Conservation (phyloP, 2,329 filamentous ascomycete genomes). For the Orbilia brochopaga region DNA sequence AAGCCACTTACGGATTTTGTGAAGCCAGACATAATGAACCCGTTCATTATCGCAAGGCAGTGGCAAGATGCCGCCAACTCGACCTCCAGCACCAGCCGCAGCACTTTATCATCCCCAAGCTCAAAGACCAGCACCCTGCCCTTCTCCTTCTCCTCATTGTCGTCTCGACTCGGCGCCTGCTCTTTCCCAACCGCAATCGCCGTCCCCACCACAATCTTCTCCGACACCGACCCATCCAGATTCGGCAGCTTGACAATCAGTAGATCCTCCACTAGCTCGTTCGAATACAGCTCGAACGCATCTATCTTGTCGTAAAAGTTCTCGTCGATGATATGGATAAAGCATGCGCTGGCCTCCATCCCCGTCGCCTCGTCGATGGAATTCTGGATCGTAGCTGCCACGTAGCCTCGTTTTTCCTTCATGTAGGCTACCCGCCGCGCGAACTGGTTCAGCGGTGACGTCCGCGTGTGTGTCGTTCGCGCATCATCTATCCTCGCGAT, state of each 20-base stretch:
- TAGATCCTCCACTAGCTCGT: conserved; percentile 84
- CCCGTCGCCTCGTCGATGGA: conserved; percentile 64
- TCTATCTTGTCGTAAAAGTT: conserved; percentile 81
- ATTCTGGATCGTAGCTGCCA: conserved; percentile 81
- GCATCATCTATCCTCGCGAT: conserved; percentile 83
- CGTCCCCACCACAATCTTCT: conserved; percentile 91
- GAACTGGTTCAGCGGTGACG: conserved; percentile 78
- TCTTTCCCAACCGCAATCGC: too few species aligned
- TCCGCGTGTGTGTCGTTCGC: conserved; percentile 84
- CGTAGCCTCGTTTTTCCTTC: conserved; percentile 77
- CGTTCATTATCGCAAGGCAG: conserved; percentile 74
- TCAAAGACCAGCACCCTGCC: conserved; percentile 87
- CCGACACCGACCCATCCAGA: conserved; percentile 64
- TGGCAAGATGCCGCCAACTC: conserved; percentile 80
- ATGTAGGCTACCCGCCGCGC: conserved; percentile 88
- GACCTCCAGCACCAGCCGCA: conserved; percentile 74
- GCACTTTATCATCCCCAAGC: conserved; percentile 73
- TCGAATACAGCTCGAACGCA: conserved; percentile 68
- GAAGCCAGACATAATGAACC: conserved; percentile 82
- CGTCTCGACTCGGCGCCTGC: too few species aligned
- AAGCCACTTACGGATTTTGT: conserved; percentile 74
- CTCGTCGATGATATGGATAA: conserved; percentile 90
- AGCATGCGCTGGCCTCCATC: conserved; percentile 76
- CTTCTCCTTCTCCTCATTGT: conserved; percentile 66
- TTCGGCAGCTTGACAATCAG: conserved; percentile 75